Conservation (phyloP, 768 basidiomycete genomes). For the Ramaria sp. region DNA sequence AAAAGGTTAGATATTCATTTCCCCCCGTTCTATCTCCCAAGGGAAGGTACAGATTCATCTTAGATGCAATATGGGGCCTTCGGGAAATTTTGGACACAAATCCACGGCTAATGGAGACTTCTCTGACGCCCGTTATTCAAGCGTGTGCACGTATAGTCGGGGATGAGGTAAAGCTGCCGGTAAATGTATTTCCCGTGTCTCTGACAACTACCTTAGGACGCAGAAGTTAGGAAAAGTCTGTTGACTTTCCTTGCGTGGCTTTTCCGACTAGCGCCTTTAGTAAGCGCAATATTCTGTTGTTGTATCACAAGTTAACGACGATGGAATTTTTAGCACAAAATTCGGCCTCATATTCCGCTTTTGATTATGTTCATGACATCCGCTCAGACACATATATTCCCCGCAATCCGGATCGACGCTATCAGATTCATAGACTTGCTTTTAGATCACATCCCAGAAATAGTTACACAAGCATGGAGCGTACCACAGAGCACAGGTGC, state of each 20-base stretch:
- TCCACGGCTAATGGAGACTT: constrained; percentile 40
- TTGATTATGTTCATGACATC: constrained; percentile 82
- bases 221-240: constrained; percentile 63
- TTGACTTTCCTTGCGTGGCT: constrained; percentile 65
- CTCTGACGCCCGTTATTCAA: constrained; percentile 45
- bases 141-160: constrained; percentile 60
- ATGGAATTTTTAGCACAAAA: constrained; percentile 38
- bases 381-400: constrained; percentile 90
- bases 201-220: constrained; percentile 43
- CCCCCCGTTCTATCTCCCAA: no score
- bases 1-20: constrained; percentile 40
- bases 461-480: constrained; percentile 61
- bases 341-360: constrained; percentile 63
- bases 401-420: constrained; percentile 87
- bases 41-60: background rate
- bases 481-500: constrained; percentile 30
- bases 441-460: constrained; percentile 56
- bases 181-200: background rate
- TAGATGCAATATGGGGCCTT: constrained; percentile 61
- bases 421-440: constrained; percentile 70
- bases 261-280: constrained; percentile 49
- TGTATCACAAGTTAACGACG: background rate
- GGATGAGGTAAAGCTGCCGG: constrained; percentile 57
- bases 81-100: constrained; percentile 61
- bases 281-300: constrained; percentile 19